Base-by-base conservation (phyloP, 495 filamentous ascomycete species). In the Podospora anserina region DNA sequence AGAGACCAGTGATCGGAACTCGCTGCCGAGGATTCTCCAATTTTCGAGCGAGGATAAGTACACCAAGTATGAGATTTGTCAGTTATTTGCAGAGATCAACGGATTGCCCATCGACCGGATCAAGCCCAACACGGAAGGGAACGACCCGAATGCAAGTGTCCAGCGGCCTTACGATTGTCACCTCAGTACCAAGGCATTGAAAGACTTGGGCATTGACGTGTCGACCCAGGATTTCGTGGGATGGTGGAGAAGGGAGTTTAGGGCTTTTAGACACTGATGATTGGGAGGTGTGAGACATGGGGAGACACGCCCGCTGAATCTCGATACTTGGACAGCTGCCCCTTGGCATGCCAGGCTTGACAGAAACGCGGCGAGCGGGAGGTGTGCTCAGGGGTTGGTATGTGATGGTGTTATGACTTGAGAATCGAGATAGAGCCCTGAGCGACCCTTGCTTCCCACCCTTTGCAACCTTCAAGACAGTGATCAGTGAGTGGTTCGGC, bases 1-100 rank as follows among this genome's bases (percentile, higher is more conserved):
- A 53, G 71, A 75, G 5, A 75, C 78, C 0, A 69, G 75, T 9
- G 81, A 85, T 32, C 71, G 77, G 56, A 71, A 78, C 2, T 68
- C 70, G 16, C 77, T 96, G 65, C 93, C 93, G 0, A 84, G 78
- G 62, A 87, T 93, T 64, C 82, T 97, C 18, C 94, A 97, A 68
- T 96, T 97, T 82, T 90, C 90, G 3, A 90, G 91, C 27, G 93
- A 97, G 79, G 91, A 95, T 69, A 85, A 85, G 69, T 90, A 89
- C 80, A 97, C 94, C 59, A 97, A 97, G 82, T 97, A 94, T 75
- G 88, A 94, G 78, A 97, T 97, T 58, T 94, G 91, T 75, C 80
- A 93, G 80, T 80, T 87, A 20, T 86, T 97, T 73, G 91, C 87
- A 18, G 88, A 93, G 69, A 91, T 97, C 66, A 84, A 94, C 81